These are phyloP conservation scores for Geum urbanum DNA, from an alignment of 306 rosid species.

Conservation along the genomic window DNA sequence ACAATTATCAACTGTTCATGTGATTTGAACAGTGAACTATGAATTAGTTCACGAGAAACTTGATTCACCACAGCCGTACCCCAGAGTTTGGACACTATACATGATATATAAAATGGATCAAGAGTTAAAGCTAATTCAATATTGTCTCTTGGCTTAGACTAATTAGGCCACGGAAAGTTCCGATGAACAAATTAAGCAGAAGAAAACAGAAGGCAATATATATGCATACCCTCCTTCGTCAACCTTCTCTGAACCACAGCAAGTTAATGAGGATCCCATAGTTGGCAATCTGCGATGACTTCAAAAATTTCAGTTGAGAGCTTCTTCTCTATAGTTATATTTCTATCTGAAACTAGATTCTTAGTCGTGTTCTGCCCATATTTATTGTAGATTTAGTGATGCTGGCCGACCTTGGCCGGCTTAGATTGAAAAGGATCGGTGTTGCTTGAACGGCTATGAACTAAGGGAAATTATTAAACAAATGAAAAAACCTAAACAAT, in stretches of 20 bases:
- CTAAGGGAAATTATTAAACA: neutral
- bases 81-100: neutral
- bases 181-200: neutral
- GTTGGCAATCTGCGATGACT: neutral
- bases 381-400: slow-evolving; percentile 13
- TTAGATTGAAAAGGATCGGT: slow-evolving; percentile 7
- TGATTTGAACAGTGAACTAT: too few species aligned
- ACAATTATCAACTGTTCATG: too few species aligned
- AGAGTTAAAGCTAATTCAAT: neutral
- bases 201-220: neutral
- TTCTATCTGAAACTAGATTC: neutral
- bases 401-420: slow-evolving; percentile 84
- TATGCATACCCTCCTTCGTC: slow-evolving; percentile 66
- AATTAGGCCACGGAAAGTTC: neutral
- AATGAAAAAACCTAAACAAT: neutral
- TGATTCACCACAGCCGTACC: too few species aligned
- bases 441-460: slow-evolving; percentile 19
- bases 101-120: neutral
- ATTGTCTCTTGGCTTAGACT: neutral
- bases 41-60: too few species aligned
- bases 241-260: slow-evolving; percentile 55
- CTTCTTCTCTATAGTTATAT: neutral
- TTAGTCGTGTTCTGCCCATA: slow-evolving; percentile 5
- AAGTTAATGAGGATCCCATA: slow-evolving; percentile 72
- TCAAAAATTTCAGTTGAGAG: slow-evolving; percentile 3